Evolutionary conservation across 2,329 filamentous ascomycete genomes (phyloP), one percentile per base, ranked within the genome.

Genomic region (Leptographium lundbergii): DNA sequence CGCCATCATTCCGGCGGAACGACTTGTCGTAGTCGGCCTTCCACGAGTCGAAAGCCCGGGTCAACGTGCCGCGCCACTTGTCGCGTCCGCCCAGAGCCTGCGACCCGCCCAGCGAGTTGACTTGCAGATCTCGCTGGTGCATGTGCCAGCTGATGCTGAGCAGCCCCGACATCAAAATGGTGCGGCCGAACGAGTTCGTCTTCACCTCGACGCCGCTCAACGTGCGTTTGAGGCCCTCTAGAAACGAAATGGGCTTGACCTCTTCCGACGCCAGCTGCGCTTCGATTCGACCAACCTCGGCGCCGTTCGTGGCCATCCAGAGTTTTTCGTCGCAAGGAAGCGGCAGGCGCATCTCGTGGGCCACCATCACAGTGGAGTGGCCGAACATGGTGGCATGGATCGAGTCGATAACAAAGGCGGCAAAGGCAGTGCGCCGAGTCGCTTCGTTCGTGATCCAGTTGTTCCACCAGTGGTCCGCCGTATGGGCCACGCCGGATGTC

Each of bases 381-480:
- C 92, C 94, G 71, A 97, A 97, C 88, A 99, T 96, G 32, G 91
- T 96, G 1, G 91, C 91, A 71, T 99, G 94, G 1, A 91, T 95
- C 5, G 91, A 95, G 70, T 99, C 94, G 64, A 97, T 86, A 51
- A 96, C 84, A 68, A 97, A 97, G 0, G 94, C 94, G 0, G 89
- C 91, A 73, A 96, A 97, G 0, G 92, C 94, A 4, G 88, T 89
- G 61, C 94, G 83, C 34, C 90, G 81, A 0, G 91, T 97, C 1
- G 92, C 88, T 70, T 99, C 94, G 56, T 91, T 91, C 14, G 87
- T 91, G 66, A 97, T 94, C 94, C 94, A 97, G 65, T 90, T 85
- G 66, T 91, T 88, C 94, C 94, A 99, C 78, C 88, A 94, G 64
- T 95, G 91, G 63, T 96, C 90, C 0, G 87, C 81, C 0, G 87